Evolutionary conservation across 2,329 filamentous ascomycete genomes (phyloP), one percentile per base, ranked within the genome.

Genomic region (Aureobasidium pullulans): DNA sequence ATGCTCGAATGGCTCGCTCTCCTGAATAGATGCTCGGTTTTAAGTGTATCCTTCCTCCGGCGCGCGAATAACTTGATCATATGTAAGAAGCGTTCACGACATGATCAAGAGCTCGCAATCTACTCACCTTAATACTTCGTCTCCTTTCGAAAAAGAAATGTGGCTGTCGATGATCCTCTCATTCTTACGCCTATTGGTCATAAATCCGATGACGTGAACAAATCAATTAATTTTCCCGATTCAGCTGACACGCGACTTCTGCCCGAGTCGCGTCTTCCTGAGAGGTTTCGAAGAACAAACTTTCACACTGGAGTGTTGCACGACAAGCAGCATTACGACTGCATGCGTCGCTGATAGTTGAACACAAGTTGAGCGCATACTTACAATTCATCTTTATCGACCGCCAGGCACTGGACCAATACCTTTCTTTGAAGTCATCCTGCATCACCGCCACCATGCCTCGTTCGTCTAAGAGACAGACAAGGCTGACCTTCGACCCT

Each of bases 401-500:
- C 6, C 39, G 5, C 28, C n/a, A 19, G 48, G 29, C 13, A 31
- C 19, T 1, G 13, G 13, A 10, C 19, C 13, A 8, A 10, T 36
- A 7, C 19, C 15, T 11, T 10, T 10, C n/a, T n/a, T 16, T 23
- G 10, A 16, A 11, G 29, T 49, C 5, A 9, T 6, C 11, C 36
- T 34, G 40, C 52, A 28, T 40, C 37, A 28, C 37, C 23, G 10
- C 13, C 49, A 44, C 29, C 50, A 56, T 56, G 52, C 40, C 52
- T 46, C 52, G 52, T 16, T 44, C 54, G 23, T 49, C 66, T 42
- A 70, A 69, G 62, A 70, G 71, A 40, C 77, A 79, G 62, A 71
- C 72, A 7, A 73, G 73, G 29, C 67, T 79, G 19, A 70, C 67
- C 50, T 79, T 79, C 66, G 76, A 73, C 0, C 72, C 75, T 4